A percentile compares a stretch with the other conserved stretches of the same genome.
Conservation (phyloP, 495 filamentous ascomycete species). For the Penicillium soppii region DNA sequence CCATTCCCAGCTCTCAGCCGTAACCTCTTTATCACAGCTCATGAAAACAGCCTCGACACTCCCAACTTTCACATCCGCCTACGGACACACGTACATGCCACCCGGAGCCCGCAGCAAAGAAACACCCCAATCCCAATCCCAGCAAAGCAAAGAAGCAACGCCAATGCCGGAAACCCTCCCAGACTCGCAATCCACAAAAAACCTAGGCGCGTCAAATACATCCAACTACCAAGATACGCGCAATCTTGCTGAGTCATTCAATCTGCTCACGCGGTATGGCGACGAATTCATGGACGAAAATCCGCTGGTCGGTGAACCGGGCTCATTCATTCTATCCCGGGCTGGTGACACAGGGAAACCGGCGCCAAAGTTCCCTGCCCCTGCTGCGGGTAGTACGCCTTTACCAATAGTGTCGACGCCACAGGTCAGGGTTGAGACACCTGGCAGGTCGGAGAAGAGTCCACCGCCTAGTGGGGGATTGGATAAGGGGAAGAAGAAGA, state of each 20-base stretch:
- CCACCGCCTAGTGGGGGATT: conserved; percentile 31
- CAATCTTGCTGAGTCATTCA: conserved; percentile 66
- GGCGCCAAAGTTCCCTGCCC: conserved; percentile 10
- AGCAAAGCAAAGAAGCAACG: conserved; percentile 57
- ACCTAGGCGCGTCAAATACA: conserved; percentile 33
- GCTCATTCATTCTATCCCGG: conserved; percentile 74
- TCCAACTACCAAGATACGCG: conserved; percentile 47
- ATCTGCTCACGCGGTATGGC: conserved; percentile 60
- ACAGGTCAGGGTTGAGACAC: conserved; percentile 40
- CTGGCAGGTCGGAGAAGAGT: conserved; percentile 36
- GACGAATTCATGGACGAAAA: conserved; percentile 92
- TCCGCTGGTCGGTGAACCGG: conserved; percentile 80
- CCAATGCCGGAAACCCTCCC: conserved; percentile 53
- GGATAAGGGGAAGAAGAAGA: conserved; percentile 36
- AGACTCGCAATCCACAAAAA: conserved; percentile 30
- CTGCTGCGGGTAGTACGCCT: conserved; percentile 9
- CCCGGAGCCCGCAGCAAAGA: conserved; percentile 42
- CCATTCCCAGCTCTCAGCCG: conserved; percentile 53
- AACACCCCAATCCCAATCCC: conserved; percentile 18
- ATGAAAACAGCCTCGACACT: conserved; percentile 61
- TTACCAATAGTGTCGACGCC: conserved; percentile 32
- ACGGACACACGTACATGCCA: conserved; percentile 72
- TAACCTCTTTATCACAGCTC: conserved; percentile 66
- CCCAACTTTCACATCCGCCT: conserved; percentile 69
- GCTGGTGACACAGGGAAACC: conserved; percentile 21